These are phyloP conservation scores for Colletotrichum sp. DNA, from an alignment of 2,329 filamentous ascomycete genomes.

Conservation along the genomic window DNA sequence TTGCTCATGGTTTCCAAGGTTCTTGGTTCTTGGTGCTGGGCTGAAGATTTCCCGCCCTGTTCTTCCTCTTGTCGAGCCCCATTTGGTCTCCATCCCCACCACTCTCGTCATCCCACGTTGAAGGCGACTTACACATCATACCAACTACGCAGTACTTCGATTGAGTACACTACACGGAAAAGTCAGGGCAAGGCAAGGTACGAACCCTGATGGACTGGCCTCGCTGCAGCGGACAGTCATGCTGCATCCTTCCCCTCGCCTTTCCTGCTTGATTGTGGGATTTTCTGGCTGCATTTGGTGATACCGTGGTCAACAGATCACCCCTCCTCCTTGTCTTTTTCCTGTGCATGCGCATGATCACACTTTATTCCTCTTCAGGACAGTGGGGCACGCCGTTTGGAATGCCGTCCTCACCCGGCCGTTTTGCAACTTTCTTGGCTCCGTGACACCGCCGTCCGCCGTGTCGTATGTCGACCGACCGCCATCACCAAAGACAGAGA, in stretches of 20 bases:
- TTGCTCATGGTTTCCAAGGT: not conserved
- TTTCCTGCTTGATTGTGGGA: not conserved
- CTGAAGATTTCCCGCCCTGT: not conserved
- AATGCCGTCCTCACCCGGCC: not conserved
- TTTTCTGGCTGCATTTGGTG: not conserved
- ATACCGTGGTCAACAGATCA: not conserved
- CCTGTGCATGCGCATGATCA: slow-evolving; percentile 16
- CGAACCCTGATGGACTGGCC: not conserved
- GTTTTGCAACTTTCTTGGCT: not conserved
- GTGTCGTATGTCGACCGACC: not conserved
- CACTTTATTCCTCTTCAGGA: not conserved
- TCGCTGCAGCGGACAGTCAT: not conserved
- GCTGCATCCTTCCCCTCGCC: not conserved
- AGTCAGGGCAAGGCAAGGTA: not conserved
- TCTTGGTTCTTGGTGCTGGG: not conserved
- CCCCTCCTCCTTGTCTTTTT: slow-evolving; percentile 1
- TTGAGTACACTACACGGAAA: not conserved
- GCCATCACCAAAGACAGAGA: not conserved
- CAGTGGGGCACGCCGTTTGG: slow-evolving; percentile 1
- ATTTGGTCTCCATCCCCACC: not conserved
- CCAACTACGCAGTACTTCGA: not conserved
- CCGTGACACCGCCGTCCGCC: not conserved
- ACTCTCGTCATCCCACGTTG: not conserved
- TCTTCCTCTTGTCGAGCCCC: not conserved
- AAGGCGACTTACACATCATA: not conserved